phyloP scores from a whole-genome alignment of 1,284 basidiomycete genomes.

The Puccinia hordei region DNA sequence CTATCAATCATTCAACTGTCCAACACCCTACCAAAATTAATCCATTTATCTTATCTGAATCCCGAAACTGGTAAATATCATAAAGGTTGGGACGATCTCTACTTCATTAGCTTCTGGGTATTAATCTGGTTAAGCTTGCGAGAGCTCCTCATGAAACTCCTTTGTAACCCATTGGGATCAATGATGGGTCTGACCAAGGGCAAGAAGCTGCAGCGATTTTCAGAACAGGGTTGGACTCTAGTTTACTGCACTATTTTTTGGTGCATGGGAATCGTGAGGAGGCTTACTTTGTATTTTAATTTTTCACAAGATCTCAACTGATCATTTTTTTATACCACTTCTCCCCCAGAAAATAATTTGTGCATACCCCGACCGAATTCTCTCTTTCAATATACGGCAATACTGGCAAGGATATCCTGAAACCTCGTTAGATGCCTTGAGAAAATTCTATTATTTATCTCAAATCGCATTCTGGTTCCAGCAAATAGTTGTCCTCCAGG shows the following conservation, averaged over 20 bases:
- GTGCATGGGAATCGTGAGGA: constrained; percentile 40
- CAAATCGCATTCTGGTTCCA: constrained; percentile 59
- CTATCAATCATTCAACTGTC: constrained; percentile 24
- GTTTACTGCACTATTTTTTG: constrained; percentile 39
- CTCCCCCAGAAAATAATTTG: constrained; percentile 38
- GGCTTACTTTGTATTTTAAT: background rate
- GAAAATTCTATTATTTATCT: constrained; percentile 58
- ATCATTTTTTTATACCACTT: background rate
- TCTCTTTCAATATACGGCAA: constrained; percentile 48
- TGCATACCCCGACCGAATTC: constrained; percentile 31
- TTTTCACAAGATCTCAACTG: background rate
- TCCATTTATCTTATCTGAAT: constrained; percentile 45
- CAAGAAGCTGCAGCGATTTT: constrained; percentile 42
- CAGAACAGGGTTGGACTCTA: constrained; percentile 48
- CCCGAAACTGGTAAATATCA: constrained; percentile 32
- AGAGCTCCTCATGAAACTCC: constrained; percentile 33
- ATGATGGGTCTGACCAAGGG: background rate
- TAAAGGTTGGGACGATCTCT: constrained; percentile 48
- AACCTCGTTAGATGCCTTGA: constrained; percentile 54
- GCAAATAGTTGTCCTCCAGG: constrained; percentile 58
- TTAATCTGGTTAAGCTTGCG: constrained; percentile 42
- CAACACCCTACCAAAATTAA: constrained; percentile 34
- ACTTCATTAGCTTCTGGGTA: constrained; percentile 43
- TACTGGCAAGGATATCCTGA: constrained; percentile 54
- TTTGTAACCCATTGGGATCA: constrained; percentile 34